A percentile compares a stretch with the other conserved stretches of the same genome.
Evolutionary conservation across 2,329 filamentous ascomycete genomes (phyloP).

Genomic region (Simplicillium sp.): DNA sequence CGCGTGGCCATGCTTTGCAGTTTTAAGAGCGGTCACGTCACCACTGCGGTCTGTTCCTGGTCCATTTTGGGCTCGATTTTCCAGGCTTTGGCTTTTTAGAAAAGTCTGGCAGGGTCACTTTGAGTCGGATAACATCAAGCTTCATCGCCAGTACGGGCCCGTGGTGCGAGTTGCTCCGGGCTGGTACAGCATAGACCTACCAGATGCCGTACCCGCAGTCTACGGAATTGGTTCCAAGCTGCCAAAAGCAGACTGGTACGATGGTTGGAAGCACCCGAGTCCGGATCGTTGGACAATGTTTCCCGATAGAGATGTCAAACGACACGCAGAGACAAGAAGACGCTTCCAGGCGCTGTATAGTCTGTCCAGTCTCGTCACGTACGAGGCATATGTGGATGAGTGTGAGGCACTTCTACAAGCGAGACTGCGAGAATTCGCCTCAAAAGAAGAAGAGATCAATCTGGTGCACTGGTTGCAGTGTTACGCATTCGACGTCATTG

Average conservation of each 20-base stretch:
- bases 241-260: constrained; percentile 16
- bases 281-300: constrained; percentile 18
- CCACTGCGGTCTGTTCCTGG: constrained; percentile 31
- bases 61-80: constrained; percentile 32
- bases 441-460: constrained; percentile 20
- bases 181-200: constrained; percentile 28
- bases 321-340: constrained; percentile 26
- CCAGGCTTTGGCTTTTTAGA: constrained; percentile 31
- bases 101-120: constrained; percentile 25
- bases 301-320: constrained; percentile 20
- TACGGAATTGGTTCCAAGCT: constrained; percentile 27
- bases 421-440: constrained; percentile 26
- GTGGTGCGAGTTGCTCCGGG: constrained; percentile 29
- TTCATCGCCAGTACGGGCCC: constrained; percentile 29
- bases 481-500: constrained; percentile 42
- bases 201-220: constrained; percentile 24
- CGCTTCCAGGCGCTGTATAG: constrained; percentile 34
- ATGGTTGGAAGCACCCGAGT: constrained; percentile 12
- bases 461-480: constrained; percentile 33
- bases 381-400: constrained; percentile 38
- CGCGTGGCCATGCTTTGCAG: too few species aligned
- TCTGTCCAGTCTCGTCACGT: constrained; percentile 36
- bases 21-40: constrained; percentile 6
- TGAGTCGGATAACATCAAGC: constrained; percentile 25
- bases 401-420: constrained; percentile 30